Evolutionary conservation across 2,329 filamentous ascomycete species (phyloP), one percentile per base, ranked within the genome.

Genomic region (Neurospora crassa): DNA sequence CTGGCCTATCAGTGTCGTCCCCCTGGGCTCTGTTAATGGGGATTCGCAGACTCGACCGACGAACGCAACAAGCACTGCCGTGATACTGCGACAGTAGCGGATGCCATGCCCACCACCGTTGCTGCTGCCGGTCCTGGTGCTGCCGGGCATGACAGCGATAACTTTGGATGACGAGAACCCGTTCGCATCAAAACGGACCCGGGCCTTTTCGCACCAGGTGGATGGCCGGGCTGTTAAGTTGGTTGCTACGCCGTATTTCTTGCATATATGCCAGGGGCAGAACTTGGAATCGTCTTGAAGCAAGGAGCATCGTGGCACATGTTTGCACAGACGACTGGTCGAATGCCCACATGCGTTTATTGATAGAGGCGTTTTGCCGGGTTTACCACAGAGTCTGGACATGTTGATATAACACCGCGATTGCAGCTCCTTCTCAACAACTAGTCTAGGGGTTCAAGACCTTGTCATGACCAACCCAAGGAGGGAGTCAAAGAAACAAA

Each of bases 131-230:
- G 63, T 43, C 29, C 45, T 18, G n/a, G 34, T 40, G 24, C 20
- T 68, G 24, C 24, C 29, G 42, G n/a, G 29, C 20, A 68, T 68
- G 67, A 42, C 37, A 53, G 16, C 29, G 67, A 42, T 40, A 14
- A 69, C 63, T 34, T 14, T 34, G 53, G 63, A 70, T 72, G 71
- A 69, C 69, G 71, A 72, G 69, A 70, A 70, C 71, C 42, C 24
- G 67, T 70, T 70, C 71, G 71, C 71, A 72, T 69, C 16, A 71
- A 63, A 63, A 63, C 53, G 53, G 53, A 34, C 53, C 24, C 53
- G 53, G 47, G 14, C 53, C 14, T 34, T 11, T 63, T 63, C 24
- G 53, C 53, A 63, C 53, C 53, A 63, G 53, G 47, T 14, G 47
- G 47, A 59, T 59, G 47, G 24, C 24, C 47, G 47, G 47, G 24